Evolutionary conservation across 2,329 filamentous ascomycete genomes (phyloP).

Genomic region (Penicillium sp.): DNA sequence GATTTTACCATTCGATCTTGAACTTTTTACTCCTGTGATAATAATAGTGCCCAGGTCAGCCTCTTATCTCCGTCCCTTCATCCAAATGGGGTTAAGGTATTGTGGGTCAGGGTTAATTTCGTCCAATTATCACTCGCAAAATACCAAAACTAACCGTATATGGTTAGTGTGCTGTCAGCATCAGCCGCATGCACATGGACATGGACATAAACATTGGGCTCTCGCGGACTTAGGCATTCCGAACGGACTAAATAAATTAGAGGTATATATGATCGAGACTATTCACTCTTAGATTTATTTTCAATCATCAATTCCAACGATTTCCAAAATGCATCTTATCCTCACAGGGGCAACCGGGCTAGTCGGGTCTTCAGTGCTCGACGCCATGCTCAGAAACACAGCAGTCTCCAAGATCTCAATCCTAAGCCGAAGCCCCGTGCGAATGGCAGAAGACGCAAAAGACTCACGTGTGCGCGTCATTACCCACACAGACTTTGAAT

Average conservation of each 20-base stretch:
- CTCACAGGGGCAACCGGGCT: slow-evolving; percentile 68
- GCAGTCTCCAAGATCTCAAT: slow-evolving; percentile 54
- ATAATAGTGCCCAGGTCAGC: neutral
- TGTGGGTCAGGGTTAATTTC: too few species aligned
- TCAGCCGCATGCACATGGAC: neutral
- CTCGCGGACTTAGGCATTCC: neutral
- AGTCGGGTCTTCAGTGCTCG: slow-evolving; percentile 60
- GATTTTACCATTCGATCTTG: too few species aligned
- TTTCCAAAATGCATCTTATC: slow-evolving; percentile 48
- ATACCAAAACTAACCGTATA: neutral
- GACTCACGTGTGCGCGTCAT: slow-evolving; percentile 58
- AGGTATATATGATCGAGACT: neutral
- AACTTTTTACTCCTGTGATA: neutral
- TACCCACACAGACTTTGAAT: slow-evolving; percentile 63
- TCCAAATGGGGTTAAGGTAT: neutral
- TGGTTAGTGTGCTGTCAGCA: neutral
- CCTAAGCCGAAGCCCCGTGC: slow-evolving; percentile 62
- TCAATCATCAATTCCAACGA: too few species aligned
- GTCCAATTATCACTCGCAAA: neutral
- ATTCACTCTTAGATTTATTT: fast-evolving
- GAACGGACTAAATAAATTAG: neutral
- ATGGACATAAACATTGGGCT: neutral
- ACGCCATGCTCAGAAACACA: slow-evolving; percentile 53
- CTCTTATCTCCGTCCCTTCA: neutral
- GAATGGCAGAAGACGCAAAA: slow-evolving; percentile 53